Conservation (phyloP, 108 stramenopile genomes). For the Fragilaria crotonensis region DNA sequence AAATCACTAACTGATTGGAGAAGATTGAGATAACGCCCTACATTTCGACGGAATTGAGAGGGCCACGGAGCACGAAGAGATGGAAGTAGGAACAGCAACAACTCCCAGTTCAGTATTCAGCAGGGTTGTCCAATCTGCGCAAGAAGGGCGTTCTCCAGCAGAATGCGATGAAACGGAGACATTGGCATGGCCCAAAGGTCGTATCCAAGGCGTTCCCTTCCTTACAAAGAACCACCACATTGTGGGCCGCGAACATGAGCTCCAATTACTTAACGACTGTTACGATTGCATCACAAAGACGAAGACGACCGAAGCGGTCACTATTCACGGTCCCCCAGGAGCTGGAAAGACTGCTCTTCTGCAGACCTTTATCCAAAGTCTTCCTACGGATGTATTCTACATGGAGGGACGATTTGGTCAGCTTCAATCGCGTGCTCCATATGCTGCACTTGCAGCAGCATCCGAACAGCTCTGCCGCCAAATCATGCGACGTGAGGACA, state of each 20-base stretch:
- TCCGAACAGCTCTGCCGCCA: neutral
- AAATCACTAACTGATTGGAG: neutral
- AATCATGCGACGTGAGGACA: neutral
- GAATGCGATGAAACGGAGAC: too few species aligned
- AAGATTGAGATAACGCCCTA: too few species aligned
- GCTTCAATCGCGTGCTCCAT: neutral
- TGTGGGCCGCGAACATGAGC: neutral
- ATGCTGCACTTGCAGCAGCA: neutral
- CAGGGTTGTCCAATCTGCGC: too few species aligned
- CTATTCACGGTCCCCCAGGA: neutral
- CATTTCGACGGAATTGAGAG: too few species aligned
- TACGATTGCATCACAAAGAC: neutral
- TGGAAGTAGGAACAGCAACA: too few species aligned
- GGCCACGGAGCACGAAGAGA: too few species aligned
- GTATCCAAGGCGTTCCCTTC: too few species aligned
- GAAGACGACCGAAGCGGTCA: neutral
- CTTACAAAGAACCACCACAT: neutral
- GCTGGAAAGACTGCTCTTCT: neutral
- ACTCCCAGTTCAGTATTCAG: too few species aligned
- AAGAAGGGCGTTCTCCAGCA: too few species aligned
- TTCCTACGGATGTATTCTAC: neutral
- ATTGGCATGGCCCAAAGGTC: too few species aligned
- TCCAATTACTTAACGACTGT: neutral
- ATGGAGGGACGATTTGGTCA: neutral
- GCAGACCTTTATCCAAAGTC: neutral